These are phyloP conservation scores for Bonnemaisonia californica DNA, from an alignment of 31 red algal species.

Conservation along the genomic window DNA sequence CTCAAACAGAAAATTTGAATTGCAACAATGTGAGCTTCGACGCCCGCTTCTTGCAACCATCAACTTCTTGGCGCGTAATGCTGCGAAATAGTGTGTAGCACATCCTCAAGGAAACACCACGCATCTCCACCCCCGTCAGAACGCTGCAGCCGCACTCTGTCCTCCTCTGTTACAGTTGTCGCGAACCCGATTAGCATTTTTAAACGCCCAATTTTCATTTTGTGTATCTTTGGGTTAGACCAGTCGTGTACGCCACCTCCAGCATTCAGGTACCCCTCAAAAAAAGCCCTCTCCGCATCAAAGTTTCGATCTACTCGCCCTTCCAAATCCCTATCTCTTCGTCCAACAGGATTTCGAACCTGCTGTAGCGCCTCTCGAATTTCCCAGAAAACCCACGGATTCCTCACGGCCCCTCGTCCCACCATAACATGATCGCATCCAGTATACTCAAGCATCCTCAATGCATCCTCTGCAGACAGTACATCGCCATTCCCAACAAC, in stretches of 20 bases:
- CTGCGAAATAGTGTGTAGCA: slow-evolving; percentile 3
- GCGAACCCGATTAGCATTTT: slow-evolving; percentile 34
- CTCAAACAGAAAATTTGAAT: neutral
- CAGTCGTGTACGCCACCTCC: neutral
- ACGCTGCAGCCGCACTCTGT: neutral
- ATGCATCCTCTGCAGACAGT: slow-evolving; percentile 18
- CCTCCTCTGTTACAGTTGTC: slow-evolving; percentile 17
- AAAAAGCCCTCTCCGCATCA: slow-evolving; percentile 32
- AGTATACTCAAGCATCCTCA: slow-evolving; percentile 26
- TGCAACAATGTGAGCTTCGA: too few species aligned
- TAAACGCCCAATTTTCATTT: slow-evolving; percentile 30
- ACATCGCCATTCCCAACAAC: slow-evolving; percentile 75
- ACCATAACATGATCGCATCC: slow-evolving; percentile 67
- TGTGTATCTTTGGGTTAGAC: slow-evolving; percentile 7
- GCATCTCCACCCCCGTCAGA: slow-evolving; percentile 10
- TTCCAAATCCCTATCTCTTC: neutral
- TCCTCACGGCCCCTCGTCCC: slow-evolving; percentile 48
- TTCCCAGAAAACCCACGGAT: slow-evolving; percentile 77
- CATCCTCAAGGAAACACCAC: slow-evolving; percentile 10
- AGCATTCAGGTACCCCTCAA: slow-evolving; percentile 16
- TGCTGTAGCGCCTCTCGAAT: slow-evolving; percentile 23
- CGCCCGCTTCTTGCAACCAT: neutral
- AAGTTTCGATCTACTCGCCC: neutral
- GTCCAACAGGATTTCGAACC: neutral
- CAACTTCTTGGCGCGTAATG: slow-evolving; percentile 4